Percentiles rank a stretch among this genome's conserved stretches.
phyloP scores from a whole-genome alignment of 1,139 yeast genomes.

The Yamadazyma atmosphaerica region DNA sequence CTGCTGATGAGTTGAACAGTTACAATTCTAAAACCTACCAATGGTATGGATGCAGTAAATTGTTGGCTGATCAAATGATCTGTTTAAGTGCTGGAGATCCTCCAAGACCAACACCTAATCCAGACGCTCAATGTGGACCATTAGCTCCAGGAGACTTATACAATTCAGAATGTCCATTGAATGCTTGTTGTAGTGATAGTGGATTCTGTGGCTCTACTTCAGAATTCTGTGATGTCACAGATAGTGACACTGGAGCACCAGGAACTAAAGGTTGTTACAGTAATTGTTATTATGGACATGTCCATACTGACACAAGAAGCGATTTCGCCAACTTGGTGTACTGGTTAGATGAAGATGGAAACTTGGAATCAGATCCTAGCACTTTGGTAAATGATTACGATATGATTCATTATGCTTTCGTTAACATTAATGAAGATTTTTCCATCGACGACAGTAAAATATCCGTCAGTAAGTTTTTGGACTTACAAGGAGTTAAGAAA shows the following conservation, averaged over 20 bases:
- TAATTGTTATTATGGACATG: slow-evolving; percentile 19
- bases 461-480: slow-evolving; percentile 10
- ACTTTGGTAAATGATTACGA: slow-evolving; percentile 7
- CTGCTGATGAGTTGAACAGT: slow-evolving; percentile 10
- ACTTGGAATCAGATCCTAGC: slow-evolving; percentile 12
- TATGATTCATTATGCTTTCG: slow-evolving; percentile 20
- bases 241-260: slow-evolving; percentile 11
- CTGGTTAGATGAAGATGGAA: slow-evolving; percentile 17
- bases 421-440: slow-evolving; percentile 14
- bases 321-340: slow-evolving; percentile 16
- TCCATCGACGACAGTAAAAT: slow-evolving; percentile 11
- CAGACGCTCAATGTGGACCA: slow-evolving; percentile 18
- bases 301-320: slow-evolving; percentile 14
- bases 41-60: slow-evolving; percentile 17
- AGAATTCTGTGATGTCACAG: slow-evolving; percentile 13
- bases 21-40: slow-evolving; percentile 14
- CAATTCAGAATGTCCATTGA: slow-evolving; percentile 16
- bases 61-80: slow-evolving; percentile 12
- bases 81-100: slow-evolving; percentile 17
- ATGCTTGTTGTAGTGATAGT: slow-evolving; percentile 20
- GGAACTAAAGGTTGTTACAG: slow-evolving; percentile 17
- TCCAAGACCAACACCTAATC: slow-evolving; percentile 14
- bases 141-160: slow-evolving; percentile 16
- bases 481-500: slow-evolving; percentile 14
- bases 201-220: slow-evolving; percentile 17